Evolutionary conservation across 805 yeast genomes (phyloP).

Genomic region (Torulaspora quercuum): DNA sequence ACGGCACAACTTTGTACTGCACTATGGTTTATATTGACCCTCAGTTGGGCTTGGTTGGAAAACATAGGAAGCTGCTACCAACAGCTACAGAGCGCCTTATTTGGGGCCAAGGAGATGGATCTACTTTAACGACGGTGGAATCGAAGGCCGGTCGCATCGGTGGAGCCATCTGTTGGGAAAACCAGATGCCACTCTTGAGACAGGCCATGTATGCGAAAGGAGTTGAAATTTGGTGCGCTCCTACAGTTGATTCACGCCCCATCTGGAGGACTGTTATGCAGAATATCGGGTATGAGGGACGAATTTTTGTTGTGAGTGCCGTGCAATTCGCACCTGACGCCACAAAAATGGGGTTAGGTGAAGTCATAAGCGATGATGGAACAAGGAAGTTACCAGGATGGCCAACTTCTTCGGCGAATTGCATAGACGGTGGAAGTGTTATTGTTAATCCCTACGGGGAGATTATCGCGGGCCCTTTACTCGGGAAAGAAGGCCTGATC

Average conservation of each 20-base stretch:
- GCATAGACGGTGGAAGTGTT: slow-evolving; percentile 43
- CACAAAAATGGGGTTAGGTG: slow-evolving; percentile 25
- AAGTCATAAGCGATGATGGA: slow-evolving; percentile 22
- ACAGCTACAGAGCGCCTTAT: slow-evolving; percentile 45
- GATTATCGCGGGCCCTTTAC: slow-evolving; percentile 43
- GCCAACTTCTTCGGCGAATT: slow-evolving; percentile 31
- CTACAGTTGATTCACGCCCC: slow-evolving; percentile 46
- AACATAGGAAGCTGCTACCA: slow-evolving; percentile 45
- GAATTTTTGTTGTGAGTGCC: slow-evolving; percentile 41
- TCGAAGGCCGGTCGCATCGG: slow-evolving; percentile 40
- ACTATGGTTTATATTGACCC: slow-evolving; percentile 43
- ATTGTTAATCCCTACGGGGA: slow-evolving; percentile 45
- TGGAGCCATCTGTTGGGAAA: slow-evolving; percentile 50
- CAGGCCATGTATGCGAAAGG: slow-evolving; percentile 44
- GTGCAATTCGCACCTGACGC: slow-evolving; percentile 41
- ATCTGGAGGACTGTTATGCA: slow-evolving; percentile 44
- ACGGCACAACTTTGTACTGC: slow-evolving; percentile 41
- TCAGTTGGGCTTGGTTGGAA: slow-evolving; percentile 35
- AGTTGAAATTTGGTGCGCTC: slow-evolving; percentile 43
- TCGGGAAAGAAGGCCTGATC: slow-evolving; percentile 42
- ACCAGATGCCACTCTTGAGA: slow-evolving; percentile 42
- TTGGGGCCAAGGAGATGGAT: slow-evolving; percentile 49
- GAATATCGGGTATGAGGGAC: slow-evolving; percentile 43
- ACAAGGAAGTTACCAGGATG: slow-evolving; percentile 30
- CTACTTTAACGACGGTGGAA: slow-evolving; percentile 41